Evolutionary conservation across 441 rosid species (phyloP).

Genomic region (Omphalea diandra): DNA sequence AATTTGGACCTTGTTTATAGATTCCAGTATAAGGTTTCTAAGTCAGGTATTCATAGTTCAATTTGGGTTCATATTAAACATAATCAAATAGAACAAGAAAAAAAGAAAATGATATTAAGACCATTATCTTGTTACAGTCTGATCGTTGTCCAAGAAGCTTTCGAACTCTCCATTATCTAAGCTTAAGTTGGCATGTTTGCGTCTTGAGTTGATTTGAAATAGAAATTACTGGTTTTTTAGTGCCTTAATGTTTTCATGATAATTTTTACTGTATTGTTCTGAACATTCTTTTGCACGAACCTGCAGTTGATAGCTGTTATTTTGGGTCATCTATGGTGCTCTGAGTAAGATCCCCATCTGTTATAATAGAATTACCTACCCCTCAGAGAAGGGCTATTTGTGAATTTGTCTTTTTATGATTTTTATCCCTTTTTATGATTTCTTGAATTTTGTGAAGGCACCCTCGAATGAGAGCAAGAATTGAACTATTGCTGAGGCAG

Average conservation of each 20-base stretch:
- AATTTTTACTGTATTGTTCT: neutral
- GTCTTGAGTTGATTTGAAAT: neutral
- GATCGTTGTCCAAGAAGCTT: neutral
- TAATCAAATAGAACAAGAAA: neutral
- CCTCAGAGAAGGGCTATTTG: slow-evolving; percentile 6
- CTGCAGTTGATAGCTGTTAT: slow-evolving; percentile 83
- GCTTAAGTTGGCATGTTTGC: neutral
- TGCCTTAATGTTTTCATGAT: neutral
- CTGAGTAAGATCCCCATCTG: slow-evolving; percentile 64
- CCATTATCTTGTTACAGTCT: neutral
- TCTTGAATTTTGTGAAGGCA: slow-evolving; percentile 46
- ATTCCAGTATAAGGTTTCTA: neutral
- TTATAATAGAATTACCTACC: neutral
- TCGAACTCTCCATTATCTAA: neutral
- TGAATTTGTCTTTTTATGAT: slow-evolving; percentile 11
- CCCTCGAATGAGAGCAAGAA: slow-evolving; percentile 74
- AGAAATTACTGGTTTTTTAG: neutral
- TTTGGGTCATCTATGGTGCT: slow-evolving; percentile 93
- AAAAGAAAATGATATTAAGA: neutral
- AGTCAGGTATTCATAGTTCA: neutral
- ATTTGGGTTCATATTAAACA: too few relatives aligned
- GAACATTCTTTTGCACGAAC: slow-evolving; percentile 21
- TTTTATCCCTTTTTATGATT: neutral
- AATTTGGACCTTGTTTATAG: neutral
- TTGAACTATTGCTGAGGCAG: slow-evolving; percentile 85